Conservation (phyloP, 495 filamentous ascomycete genomes). For the Cudoniella acicularis region DNA sequence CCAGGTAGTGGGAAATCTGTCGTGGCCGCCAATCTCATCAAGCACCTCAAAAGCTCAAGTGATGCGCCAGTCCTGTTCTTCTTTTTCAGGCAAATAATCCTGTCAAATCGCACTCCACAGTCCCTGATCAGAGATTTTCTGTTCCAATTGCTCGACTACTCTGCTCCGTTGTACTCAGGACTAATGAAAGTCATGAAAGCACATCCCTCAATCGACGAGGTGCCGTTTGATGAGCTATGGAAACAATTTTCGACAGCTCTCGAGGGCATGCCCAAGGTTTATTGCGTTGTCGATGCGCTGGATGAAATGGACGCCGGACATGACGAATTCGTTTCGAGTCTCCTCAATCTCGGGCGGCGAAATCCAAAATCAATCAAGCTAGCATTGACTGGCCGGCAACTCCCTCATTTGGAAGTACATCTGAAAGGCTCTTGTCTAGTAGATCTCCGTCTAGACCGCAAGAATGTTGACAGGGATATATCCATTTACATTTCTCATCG, state of each 20-base stretch:
- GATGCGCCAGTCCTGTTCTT: conserved; percentile 40
- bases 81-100: conserved; percentile 51
- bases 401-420: neutral
- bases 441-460: neutral
- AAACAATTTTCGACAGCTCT: conserved; percentile 26
- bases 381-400: neutral
- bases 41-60: neutral
- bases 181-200: conserved; percentile 25
- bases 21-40: neutral
- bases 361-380: neutral
- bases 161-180: conserved; percentile 32
- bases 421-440: neutral
- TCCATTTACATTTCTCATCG: conserved; percentile 1
- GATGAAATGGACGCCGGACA: conserved; percentile 33
- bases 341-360: neutral
- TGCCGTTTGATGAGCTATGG: conserved; percentile 4
- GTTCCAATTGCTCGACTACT: conserved; percentile 38
- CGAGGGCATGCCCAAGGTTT: conserved; percentile 31
- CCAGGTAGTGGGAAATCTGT: neutral
- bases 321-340: neutral
- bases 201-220: conserved; percentile 17
- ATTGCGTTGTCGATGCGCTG: conserved; percentile 43
- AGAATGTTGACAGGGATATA: neutral
- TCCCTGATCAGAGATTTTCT: conserved; percentile 41
- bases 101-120: conserved; percentile 43